A percentile compares a stretch with the other conserved stretches of the same genome.
Conservation (phyloP, 371 early-diverging fungal genomes). For the Edhazardia aedis region DNA sequence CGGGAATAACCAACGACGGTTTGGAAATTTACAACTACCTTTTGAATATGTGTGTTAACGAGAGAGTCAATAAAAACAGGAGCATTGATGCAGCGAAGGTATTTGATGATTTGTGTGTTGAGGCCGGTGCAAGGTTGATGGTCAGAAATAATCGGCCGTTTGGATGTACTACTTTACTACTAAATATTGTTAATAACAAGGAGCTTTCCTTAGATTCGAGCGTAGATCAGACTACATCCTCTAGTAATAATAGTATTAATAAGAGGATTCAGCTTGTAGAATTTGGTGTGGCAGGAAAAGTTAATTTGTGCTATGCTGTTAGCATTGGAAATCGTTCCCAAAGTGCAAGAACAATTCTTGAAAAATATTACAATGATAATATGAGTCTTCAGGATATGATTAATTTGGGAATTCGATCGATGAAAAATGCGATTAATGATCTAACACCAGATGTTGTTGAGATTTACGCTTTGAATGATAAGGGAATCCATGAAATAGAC, state of each 20-base stretch:
- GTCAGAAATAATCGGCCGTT: slow-evolving; percentile 20
- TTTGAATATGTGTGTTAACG: slow-evolving; percentile 21
- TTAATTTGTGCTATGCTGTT: slow-evolving; percentile 20
- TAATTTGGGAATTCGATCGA: no score
- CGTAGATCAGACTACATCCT: no score
- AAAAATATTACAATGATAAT: no score
- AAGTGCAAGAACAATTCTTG: slow-evolving; percentile 45
- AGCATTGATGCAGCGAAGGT: slow-evolving; percentile 21
- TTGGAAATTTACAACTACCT: slow-evolving; percentile 35
- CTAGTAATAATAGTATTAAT: no score
- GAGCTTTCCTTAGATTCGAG: no score
- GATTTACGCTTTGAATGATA: no score
- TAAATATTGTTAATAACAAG: slow-evolving; percentile 28
- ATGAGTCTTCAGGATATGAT: no score
- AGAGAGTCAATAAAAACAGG: slow-evolving; percentile 27
- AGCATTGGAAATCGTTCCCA: slow-evolving; percentile 44
- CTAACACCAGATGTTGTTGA: no score
- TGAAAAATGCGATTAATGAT: no score
- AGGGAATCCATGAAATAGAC: no score
- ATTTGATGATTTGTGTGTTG: slow-evolving; percentile 28
- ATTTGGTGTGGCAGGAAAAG: slow-evolving; percentile 32
- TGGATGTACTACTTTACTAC: slow-evolving; percentile 35
- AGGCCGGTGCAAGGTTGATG: slow-evolving; percentile 14
- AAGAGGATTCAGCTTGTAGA: slow-evolving; percentile 25
- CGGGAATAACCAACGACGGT: slow-evolving; percentile 48